phyloP scores from a whole-genome alignment of 2,329 filamentous ascomycete genomes.

The Clonostachys byssicola region DNA sequence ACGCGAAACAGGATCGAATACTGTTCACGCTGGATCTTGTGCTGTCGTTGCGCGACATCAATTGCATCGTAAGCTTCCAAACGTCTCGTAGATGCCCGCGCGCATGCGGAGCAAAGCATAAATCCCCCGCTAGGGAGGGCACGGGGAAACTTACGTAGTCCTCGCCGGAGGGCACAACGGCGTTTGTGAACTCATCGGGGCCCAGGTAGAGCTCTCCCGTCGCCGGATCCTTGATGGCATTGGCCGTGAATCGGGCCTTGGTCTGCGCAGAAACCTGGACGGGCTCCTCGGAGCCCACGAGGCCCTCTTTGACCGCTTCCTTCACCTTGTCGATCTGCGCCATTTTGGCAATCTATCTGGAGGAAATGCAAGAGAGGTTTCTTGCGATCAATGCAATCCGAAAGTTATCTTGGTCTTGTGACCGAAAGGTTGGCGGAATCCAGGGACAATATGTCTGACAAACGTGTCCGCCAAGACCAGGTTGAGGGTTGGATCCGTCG shows the following conservation, averaged over 20 bases:
- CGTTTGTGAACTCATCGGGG: slow-evolving; percentile 83
- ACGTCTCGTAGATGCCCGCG: too few species aligned
- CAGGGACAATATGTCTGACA: too few species aligned
- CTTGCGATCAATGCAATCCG: too few species aligned
- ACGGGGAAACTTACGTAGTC: slow-evolving; percentile 76
- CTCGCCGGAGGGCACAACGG: slow-evolving; percentile 79
- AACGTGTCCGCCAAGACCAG: too few species aligned
- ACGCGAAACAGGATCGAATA: slow-evolving; percentile 91
- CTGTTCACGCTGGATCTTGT: slow-evolving; percentile 96
- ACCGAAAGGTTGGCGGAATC: too few species aligned
- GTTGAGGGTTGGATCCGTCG: too few species aligned
- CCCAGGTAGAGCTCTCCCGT: slow-evolving; percentile 77
- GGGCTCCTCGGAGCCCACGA: slow-evolving; percentile 58
- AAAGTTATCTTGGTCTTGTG: too few species aligned
- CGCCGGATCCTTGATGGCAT: slow-evolving; percentile 71
- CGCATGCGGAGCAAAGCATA: too few species aligned
- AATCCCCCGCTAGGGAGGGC: too few species aligned
- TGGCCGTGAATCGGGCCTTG: slow-evolving; percentile 69
- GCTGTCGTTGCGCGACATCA: slow-evolving; percentile 44
- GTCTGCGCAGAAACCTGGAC: slow-evolving; percentile 69
- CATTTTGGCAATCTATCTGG: slow-evolving; percentile 14
- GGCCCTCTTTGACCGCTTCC: slow-evolving; percentile 73
- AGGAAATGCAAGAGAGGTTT: too few species aligned
- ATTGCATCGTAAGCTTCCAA: too few species aligned
- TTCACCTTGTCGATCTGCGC: slow-evolving; percentile 46